Evolutionary conservation across 306 rosid species (phyloP), one percentile per base, ranked within the genome.

Genomic region (Quercus dentata): DNA sequence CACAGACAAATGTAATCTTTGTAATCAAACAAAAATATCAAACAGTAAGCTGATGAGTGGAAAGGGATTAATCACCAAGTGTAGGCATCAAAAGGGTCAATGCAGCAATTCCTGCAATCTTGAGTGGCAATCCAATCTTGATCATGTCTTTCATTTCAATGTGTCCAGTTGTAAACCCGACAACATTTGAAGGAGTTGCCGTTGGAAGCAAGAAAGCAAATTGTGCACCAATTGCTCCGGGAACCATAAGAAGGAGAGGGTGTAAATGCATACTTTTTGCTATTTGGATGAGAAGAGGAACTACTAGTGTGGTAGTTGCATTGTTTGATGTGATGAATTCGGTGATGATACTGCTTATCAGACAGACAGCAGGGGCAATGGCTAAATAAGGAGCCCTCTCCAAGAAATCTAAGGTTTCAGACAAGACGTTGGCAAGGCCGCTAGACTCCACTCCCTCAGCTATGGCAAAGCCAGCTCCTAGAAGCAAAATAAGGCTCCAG

Each of bases 391-490:
- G 98, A 0, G 78, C 94, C 56, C 58, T 54, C 83, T 91, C 82
- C 55, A 94, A 82, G 85, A 94, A 94, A 54, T 77, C 82, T 1
- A 92, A 65, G 69, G 87, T 85, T 61, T 84, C 56, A 0, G 97
- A 90, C 8, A 94, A 46, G 20, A 90, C 82, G 6, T 90, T 89
- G 1, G 98, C 94, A 21, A 92, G 86, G 49, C 97, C 97, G 63
- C 95, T 92, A 0, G 91, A 83, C 71, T 87, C 82, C 4, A 92
- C 95, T 2, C 97, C 98, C 20, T 94, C 98, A 0, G 98, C 98
- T 67, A 92, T 73, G 78, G 98, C 98, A 56, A 94, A 94, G 1
- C 97, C 97, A 5, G 97, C 97, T 28, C 98, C 98, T 5, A 92
- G 84, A 17, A 94, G 88, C 55, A 94, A 78, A 70, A 94, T 85